A percentile compares a stretch with the other conserved stretches of the same genome.
Conservation (phyloP, 805 yeast species). For the Saturnispora quitensis region DNA sequence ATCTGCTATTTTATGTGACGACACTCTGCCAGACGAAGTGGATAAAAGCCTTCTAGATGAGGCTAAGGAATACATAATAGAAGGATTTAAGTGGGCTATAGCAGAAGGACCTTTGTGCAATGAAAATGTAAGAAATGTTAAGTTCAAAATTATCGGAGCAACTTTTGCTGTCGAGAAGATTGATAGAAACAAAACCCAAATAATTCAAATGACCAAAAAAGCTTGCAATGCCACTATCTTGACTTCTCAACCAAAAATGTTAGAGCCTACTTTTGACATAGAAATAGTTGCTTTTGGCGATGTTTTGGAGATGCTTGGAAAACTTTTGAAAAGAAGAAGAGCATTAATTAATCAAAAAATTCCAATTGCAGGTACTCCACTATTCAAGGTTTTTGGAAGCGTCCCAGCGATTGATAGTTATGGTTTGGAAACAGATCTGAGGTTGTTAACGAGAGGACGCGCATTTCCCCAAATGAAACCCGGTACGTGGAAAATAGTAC, state of each 20-base stretch:
- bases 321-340: slow-evolving; percentile 52
- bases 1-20: slow-evolving; percentile 48
- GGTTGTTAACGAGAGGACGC: slow-evolving; percentile 70
- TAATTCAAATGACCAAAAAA: slow-evolving; percentile 71
- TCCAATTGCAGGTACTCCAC: slow-evolving; percentile 66
- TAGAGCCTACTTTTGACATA: slow-evolving; percentile 74
- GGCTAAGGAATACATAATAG: slow-evolving; percentile 47
- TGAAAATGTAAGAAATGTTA: slow-evolving; percentile 63
- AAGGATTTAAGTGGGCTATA: slow-evolving; percentile 79
- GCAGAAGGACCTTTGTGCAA: slow-evolving; percentile 91
- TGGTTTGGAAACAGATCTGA: slow-evolving; percentile 81
- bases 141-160: slow-evolving; percentile 61
- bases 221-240: slow-evolving; percentile 79
- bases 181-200: slow-evolving; percentile 53
- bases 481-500: slow-evolving; percentile 66
- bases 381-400: slow-evolving; percentile 50
- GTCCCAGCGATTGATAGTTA: slow-evolving; percentile 86
- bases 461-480: slow-evolving; percentile 63
- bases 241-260: slow-evolving; percentile 64
- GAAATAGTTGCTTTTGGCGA: slow-evolving; percentile 45
- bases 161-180: slow-evolving; percentile 38
- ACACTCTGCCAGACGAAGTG: slow-evolving; percentile 64
- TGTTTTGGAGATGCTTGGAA: slow-evolving; percentile 18
- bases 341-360: slow-evolving; percentile 43
- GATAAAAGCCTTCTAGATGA: slow-evolving; percentile 40